Percentiles rank a stretch among this genome's conserved stretches.
Conservation (phyloP, 768 basidiomycete species). For the Gloeophyllum trabeum region DNA sequence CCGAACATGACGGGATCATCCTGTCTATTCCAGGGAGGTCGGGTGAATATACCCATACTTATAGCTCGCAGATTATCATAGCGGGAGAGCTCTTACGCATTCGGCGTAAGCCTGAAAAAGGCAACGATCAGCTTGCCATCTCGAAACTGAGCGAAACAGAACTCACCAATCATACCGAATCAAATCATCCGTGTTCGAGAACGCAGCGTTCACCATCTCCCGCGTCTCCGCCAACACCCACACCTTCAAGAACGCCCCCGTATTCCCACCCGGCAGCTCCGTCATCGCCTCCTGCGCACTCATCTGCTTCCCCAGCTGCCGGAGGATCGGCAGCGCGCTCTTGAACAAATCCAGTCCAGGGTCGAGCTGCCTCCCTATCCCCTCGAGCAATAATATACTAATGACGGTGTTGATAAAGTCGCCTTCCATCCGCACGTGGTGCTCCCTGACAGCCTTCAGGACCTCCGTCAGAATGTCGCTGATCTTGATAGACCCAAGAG, state of each 20-base stretch:
- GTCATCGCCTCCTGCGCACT: constrained; percentile 58
- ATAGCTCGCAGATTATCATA: no score
- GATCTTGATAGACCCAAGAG: constrained; percentile 93
- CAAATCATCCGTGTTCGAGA: constrained; percentile 75
- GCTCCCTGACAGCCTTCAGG: constrained; percentile 70
- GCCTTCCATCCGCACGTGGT: constrained; percentile 97
- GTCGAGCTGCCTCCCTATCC: constrained; percentile 90
- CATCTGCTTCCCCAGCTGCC: constrained; percentile 90
- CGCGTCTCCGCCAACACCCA: constrained; percentile 95
- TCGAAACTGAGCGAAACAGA: background rate
- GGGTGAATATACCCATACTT: no score
- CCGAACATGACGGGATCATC: no score
- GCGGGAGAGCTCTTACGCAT: no score
- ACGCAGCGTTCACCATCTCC: constrained; percentile 69
- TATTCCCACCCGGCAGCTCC: constrained; percentile 54
- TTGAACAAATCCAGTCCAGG: constrained; percentile 91
- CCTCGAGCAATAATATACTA: constrained; percentile 86
- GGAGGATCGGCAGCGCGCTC: constrained; percentile 85
- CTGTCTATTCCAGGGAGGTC: no score
- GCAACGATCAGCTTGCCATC: no score
- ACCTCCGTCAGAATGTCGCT: constrained; percentile 89
- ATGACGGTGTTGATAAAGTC: constrained; percentile 99
- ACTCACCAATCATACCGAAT: constrained; percentile 82
- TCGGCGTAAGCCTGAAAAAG: no score
- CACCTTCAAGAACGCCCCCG: constrained; percentile 86